Evolutionary conservation across 2,329 filamentous ascomycete genomes (phyloP).

Genomic region (Corinectria fuckeliana): DNA sequence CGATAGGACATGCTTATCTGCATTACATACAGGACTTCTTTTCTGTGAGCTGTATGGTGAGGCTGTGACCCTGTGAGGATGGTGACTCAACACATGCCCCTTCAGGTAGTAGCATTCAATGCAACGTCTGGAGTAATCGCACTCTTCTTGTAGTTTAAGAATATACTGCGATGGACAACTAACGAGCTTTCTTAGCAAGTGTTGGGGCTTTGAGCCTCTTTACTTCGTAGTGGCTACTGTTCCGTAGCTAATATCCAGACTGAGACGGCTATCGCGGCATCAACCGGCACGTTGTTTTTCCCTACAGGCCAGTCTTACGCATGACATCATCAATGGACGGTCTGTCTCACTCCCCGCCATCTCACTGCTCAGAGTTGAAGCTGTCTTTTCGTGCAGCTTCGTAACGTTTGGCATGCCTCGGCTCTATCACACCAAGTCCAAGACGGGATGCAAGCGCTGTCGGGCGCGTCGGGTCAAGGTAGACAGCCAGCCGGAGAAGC

Average conservation of each 20-base stretch:
- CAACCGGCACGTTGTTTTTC: neutral
- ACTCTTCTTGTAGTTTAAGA: no score
- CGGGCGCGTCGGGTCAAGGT: conserved; percentile 39
- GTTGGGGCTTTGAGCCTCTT: no score
- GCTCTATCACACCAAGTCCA: conserved; percentile 41
- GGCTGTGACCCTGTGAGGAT: no score
- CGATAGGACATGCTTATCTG: conserved; percentile 70
- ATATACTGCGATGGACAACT: no score
- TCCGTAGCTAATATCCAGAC: no score
- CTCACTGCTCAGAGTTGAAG: neutral
- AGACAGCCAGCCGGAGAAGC: neutral
- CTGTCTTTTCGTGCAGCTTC: neutral
- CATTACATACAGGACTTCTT: conserved; percentile 75
- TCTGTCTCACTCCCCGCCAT: neutral
- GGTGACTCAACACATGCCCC: no score
- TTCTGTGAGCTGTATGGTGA: no score
- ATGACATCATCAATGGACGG: neutral
- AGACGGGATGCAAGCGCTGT: conserved; percentile 38
- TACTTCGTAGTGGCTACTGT: no score
- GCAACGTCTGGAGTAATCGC: no score
- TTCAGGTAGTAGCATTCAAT: no score
- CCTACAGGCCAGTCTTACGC: neutral
- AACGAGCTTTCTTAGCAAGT: no score
- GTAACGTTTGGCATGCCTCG: conserved; percentile 27
- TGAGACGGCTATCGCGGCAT: neutral